Base-by-base conservation (phyloP, 2,329 filamentous ascomycete genomes). In the Claviceps humidiphila region DNA sequence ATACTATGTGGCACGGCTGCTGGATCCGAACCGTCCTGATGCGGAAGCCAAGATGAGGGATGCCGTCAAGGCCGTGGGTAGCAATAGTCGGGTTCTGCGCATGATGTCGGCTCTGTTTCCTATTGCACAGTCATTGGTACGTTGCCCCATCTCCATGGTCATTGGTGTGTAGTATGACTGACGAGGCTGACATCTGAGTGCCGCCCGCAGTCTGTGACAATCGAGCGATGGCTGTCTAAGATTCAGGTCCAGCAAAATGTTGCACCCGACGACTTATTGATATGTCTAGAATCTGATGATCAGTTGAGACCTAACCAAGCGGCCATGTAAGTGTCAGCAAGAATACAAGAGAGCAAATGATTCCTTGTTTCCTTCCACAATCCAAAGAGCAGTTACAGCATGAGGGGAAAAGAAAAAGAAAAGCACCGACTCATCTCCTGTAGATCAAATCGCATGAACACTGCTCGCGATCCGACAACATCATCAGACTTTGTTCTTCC, bases 1-100 rank as follows among this genome's bases (percentile, higher is more conserved):
- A 1, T 74, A 74, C 57, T 73, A 73, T 52, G 64, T 73, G n/a
- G 71, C 69, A 4, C 66, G 70, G 16, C 58, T 74, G 6, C 61
- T 73, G 5, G 69, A 71, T 30, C 63, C 67, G 1, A 62, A 55
- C 37, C 58, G 65, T 14, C 57, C 63, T 1, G 68, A 68, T 52
- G 67, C 67, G 8, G 60, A 65, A 34, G 60, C 60, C 6, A 66
- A 65, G 51, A 64, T 71, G 51, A 60, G 60, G 16, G 67, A 69
- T n/a, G 67, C 67, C 5, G 64, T 71, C 48, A 61, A 62, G 41
- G 63, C 67, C 0, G 67, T 70, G n/a, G 65, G 70, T 58, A 70
- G 65, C 54, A 71, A 71, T 46, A 64, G 60, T 39, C 60, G 63
- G 20, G 65, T 70, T 8, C 43, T 71, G 45, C 61, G 62, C 26